These are phyloP conservation scores for Hypoxylon crocopeplum DNA, from an alignment of 495 filamentous ascomycete genomes.

Conservation along the genomic window DNA sequence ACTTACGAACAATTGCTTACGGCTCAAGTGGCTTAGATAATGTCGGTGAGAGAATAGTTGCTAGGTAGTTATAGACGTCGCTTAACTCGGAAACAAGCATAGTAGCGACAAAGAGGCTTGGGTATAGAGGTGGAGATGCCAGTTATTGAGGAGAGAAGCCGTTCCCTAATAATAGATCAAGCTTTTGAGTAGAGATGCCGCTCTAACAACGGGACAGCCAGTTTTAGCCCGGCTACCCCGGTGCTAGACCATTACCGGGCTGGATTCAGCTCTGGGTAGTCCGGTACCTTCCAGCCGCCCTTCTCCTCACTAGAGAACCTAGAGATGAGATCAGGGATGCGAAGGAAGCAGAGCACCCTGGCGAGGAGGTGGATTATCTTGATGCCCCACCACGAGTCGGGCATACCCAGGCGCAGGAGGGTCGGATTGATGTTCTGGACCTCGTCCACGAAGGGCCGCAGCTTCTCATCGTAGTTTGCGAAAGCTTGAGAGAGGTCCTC, in stretches of 20 bases:
- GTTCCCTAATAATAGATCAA: no score
- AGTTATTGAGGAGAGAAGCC: no score
- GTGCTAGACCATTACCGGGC: background rate
- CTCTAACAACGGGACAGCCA: no score
- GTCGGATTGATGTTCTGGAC: slow-evolving; percentile 20
- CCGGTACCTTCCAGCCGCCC: slow-evolving; percentile 23
- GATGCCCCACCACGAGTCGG: slow-evolving; percentile 23
- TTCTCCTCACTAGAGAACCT: slow-evolving; percentile 24
- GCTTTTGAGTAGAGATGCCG: no score
- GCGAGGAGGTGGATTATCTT: slow-evolving; percentile 12
- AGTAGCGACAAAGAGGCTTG: no score
- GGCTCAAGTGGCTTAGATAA: no score
- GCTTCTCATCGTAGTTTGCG: slow-evolving; percentile 23
- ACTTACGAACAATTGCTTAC: background rate
- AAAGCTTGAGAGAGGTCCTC: slow-evolving; percentile 23
- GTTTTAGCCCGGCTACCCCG: background rate
- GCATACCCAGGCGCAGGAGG: slow-evolving; percentile 14
- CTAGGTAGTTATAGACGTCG: no score
- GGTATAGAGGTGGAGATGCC: no score
- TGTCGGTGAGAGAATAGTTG: no score
- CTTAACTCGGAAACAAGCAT: no score
- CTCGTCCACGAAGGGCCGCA: slow-evolving; percentile 25
- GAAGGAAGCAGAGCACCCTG: slow-evolving; percentile 25
- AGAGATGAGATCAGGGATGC: slow-evolving; percentile 16
- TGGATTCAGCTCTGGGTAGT: slow-evolving; percentile 14